phyloP scores from a whole-genome alignment of 2,329 filamentous ascomycete genomes.

The Blastomyces emzantsi region DNA sequence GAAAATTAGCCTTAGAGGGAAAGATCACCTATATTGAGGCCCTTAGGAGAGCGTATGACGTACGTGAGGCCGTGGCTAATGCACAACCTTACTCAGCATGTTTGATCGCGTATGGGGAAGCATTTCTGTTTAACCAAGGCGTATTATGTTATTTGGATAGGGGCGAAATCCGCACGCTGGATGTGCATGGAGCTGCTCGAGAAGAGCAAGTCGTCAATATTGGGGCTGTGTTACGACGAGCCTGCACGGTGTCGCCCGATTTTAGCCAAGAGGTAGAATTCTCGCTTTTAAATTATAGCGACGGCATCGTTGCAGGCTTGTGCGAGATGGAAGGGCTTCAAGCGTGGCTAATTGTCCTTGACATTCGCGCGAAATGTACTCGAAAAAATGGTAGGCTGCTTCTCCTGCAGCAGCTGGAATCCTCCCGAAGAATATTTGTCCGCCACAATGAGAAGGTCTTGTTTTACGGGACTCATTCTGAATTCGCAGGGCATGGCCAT shows the following conservation, averaged over 20 bases:
- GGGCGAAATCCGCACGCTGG: conserved; percentile 48
- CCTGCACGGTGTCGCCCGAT: conserved; percentile 25
- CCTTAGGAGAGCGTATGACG: conserved; percentile 53
- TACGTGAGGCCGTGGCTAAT: conserved; percentile 50
- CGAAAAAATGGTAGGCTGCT: conserved; percentile 30
- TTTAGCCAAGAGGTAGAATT: conserved; percentile 40
- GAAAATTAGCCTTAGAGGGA: conserved; percentile 28
- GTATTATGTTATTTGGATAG: conserved; percentile 55
- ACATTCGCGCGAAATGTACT: conserved; percentile 25
- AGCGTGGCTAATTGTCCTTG: conserved; percentile 48
- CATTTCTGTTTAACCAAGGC: conserved; percentile 55
- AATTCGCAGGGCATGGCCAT: conserved; percentile 44
- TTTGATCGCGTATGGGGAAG: conserved; percentile 50
- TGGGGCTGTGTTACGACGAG: conserved; percentile 28
- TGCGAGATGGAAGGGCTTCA: conserved; percentile 40
- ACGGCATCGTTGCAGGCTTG: conserved; percentile 50
- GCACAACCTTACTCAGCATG: conserved; percentile 55
- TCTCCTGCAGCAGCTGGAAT: conserved; percentile 35
- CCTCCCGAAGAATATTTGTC: conserved; percentile 54
- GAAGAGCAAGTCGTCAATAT: conserved; percentile 49
- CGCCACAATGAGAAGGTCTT: conserved; percentile 54
- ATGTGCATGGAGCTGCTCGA: conserved; percentile 44
- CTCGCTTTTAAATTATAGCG: conserved; percentile 48
- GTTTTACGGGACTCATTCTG: conserved; percentile 57
- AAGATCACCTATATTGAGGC: conserved; percentile 43